Base-by-base conservation (phyloP, 176 grass and related monocot genomes). In the Avena eriantha region DNA sequence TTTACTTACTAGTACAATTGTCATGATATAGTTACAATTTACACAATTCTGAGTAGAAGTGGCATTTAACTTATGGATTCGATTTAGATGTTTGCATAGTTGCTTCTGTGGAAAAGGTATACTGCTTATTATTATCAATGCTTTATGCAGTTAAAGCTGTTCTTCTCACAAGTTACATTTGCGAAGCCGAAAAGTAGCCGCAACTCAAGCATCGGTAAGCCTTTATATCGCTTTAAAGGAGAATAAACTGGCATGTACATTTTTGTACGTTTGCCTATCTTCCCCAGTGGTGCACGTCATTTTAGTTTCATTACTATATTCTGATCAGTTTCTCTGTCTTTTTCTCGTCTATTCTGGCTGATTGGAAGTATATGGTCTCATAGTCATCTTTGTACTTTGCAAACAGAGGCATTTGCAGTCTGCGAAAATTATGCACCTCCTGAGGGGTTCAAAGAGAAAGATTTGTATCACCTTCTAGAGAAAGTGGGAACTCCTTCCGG, bases 111-210 rank as follows among this genome's bases (percentile, higher is more conserved):
- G 12, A 83, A 46, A 58, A 17, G 8, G 12, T 18, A 6, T 72
- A 46, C 35, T 72, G 69, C 26, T 43, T 21, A 66, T 86, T 41
- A 67, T 1, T 50, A 31, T 31, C 47, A 60, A 3, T 61, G 34
- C 10, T 67, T 67, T 83, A 55, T 86, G 67, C 93, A 98, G 96
- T 77, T 98, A 70, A 98, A 95, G 67, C 19, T 98, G 49, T 98
- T 98, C 82, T 98, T 95, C 85, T 87, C 88, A 80, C 92, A 95
- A 90, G 96, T 98, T 86, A 95, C 93, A 51, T 95, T 98, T 94
- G 91, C 93, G 14, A 94, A 95, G 75, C 93, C 96, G 19, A 98
- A 98, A 72, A 92, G 92, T 66, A 98, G 96, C 88, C 81, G 93
- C 29, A 98, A 98, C 88, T 95, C 93, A 73, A 98, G 93, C 58